Evolutionary conservation across 306 rosid species (phyloP), one percentile per base, ranked within the genome.

Genomic region (Cercis canadensis): DNA sequence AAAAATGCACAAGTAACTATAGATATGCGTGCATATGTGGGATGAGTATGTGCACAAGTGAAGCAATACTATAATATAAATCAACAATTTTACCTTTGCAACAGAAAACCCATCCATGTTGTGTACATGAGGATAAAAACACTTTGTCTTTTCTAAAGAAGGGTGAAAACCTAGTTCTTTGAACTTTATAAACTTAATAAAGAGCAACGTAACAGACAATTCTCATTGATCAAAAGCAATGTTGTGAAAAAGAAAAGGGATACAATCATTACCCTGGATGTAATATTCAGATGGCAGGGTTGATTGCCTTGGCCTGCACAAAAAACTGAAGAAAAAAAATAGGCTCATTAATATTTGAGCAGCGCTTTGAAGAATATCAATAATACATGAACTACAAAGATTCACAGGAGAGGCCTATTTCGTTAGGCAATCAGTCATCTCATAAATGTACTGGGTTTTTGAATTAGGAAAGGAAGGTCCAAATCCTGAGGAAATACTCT

Each of bases 41-140:
- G 13, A 33, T 29, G 65, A 13, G 64, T 4, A 43, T 43, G 12
- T n/a, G n/a, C 7, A 12, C 15, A 51, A 7, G 7, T 51, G 9
- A 50, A 71, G 11, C 32, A 75, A 29, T 24, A 24, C 29, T 24
- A 24, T 24, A 24, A 24, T 24, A 18, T 19, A 44, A 65, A 37
- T 14, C 17, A 72, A 47, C 33, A 16, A 36, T 15, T 24, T 21
- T 80, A 94, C 99, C 97, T 91, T 94, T 6, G 97, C 99, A 57
- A 94, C 99, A 78, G 90, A 94, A 84, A 94, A 94, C 0, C 99
- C 97, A 73, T 94, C 97, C 99, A 94, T 91, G 72, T 94, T 94
- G 75, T 94, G 92, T 44, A 87, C 97, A 44, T 94, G 99, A 29
- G 97, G 99, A 81, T 94, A 94, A 87, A 94, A 94, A 51, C 99